A percentile compares a stretch with the other conserved stretches of the same genome.
Conservation (phyloP, 495 filamentous ascomycete genomes). For the Penicillium coffeae region DNA sequence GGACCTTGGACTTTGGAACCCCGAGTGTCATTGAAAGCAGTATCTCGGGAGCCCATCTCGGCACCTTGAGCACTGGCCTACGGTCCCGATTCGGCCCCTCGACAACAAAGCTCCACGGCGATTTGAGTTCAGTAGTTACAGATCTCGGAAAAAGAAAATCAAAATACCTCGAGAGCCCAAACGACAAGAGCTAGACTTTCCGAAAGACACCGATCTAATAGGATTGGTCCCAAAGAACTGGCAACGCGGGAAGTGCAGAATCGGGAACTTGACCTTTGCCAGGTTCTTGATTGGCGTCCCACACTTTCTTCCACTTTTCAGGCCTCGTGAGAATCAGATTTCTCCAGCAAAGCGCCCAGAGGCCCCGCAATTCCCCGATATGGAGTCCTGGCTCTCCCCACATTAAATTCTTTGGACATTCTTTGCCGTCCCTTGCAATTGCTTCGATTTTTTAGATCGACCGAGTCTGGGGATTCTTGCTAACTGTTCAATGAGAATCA, state of each 20-base stretch:
- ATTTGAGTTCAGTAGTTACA: neutral
- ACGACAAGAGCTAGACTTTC: neutral
- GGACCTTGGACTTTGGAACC: too few species aligned
- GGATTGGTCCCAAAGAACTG: neutral
- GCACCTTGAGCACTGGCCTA: constrained; percentile 3
- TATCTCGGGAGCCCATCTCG: constrained; percentile 14
- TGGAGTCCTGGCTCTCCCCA: constrained; percentile 9
- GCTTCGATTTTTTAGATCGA: too few species aligned
- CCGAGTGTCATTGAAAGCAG: neutral
- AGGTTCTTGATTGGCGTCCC: constrained; percentile 14
- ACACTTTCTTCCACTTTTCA: constrained; percentile 1
- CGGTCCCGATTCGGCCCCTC: constrained; percentile 13
- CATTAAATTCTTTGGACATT: neutral
- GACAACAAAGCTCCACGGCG: neutral
- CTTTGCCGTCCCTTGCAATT: neutral
- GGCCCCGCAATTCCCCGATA: constrained; percentile 12
- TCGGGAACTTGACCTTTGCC: constrained; percentile 15
- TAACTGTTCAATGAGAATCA: too few species aligned
- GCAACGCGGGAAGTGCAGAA: neutral
- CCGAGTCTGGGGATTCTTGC: too few species aligned
- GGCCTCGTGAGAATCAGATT: constrained; percentile 7
- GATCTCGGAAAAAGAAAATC: too few species aligned
- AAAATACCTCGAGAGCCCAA: too few species aligned
- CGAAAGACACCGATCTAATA: neutral
- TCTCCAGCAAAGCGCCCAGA: neutral